phyloP scores from a whole-genome alignment of 2,329 filamentous ascomycete genomes.

The Metarhizium robertsii region DNA sequence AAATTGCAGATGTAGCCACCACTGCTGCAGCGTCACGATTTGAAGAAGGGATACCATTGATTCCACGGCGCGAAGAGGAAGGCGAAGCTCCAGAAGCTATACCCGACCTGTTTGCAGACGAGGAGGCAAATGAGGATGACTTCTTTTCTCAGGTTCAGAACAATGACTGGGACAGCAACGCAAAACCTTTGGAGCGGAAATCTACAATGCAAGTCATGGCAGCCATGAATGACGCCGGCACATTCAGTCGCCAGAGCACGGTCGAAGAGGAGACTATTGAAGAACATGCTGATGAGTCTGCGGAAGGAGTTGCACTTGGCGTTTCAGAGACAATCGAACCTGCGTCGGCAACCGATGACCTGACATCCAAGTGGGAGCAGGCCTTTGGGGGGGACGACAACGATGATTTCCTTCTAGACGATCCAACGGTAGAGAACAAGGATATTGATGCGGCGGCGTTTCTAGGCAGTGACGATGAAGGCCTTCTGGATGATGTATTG shows the following conservation, averaged over 20 bases:
- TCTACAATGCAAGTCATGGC: slow-evolving; percentile 59
- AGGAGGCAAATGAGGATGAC: slow-evolving; percentile 44
- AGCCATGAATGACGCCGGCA: slow-evolving; percentile 29
- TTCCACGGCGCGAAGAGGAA: slow-evolving; percentile 25
- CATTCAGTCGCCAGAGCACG: slow-evolving; percentile 19
- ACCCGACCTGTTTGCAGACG: slow-evolving; percentile 31
- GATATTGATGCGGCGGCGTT: slow-evolving; percentile 55
- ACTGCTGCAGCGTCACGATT: slow-evolving; percentile 49
- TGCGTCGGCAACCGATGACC: slow-evolving; percentile 43
- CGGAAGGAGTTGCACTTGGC: slow-evolving; percentile 4
- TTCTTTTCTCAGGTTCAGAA: slow-evolving; percentile 50
- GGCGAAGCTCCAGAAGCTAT: slow-evolving; percentile 1
- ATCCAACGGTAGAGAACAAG: slow-evolving; percentile 32
- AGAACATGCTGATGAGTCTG: slow-evolving; percentile 16
- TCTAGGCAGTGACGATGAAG: slow-evolving; percentile 77
- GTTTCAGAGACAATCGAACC: slow-evolving; percentile 7
- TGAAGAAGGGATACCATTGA: slow-evolving; percentile 61
- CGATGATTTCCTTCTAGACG: slow-evolving; percentile 52
- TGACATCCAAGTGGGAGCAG: slow-evolving; percentile 76
- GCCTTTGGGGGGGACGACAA: slow-evolving; percentile 72
- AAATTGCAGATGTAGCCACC: slow-evolving; percentile 29
- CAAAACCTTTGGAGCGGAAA: slow-evolving; percentile 49
- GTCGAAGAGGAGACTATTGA: slow-evolving; percentile 19
- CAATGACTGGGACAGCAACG: slow-evolving; percentile 10
- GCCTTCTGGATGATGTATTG: slow-evolving; percentile 64